Base-by-base conservation (phyloP, 1,284 basidiomycete genomes). In the Phellinidium pouzarii region DNA sequence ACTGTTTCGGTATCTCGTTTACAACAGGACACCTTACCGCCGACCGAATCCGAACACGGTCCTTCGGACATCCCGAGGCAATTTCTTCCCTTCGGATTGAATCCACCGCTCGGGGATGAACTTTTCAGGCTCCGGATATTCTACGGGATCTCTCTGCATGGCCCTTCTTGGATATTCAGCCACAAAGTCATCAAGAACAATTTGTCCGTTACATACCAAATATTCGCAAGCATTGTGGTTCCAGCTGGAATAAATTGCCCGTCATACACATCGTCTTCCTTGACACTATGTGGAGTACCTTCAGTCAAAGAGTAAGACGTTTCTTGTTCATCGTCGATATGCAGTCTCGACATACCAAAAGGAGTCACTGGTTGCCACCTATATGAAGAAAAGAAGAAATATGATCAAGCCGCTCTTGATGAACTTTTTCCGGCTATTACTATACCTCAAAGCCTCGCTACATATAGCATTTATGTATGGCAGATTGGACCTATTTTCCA, bases 231-330 rank as follows among this genome's bases (percentile, higher is more conserved):
- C 11, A 59, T 29, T 17, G 44, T 48, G 3, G 59, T 55, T 19
- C 55, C 58, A 9, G 53, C 53, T 9, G 59, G 58, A 20, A 60
- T 59, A 23, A 52, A 47, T 40, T 57, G 55, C 11, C 57, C 59
- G 6, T 55, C 36, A 34, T 57, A 58, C 12, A 37, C 26, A 22
- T 59, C 57, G 41, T 60, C 59, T 27, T 65, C 60, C 41, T 59
- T 59, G 2, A 61, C 57, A 3, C 60, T 50, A 42, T 66, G 64
- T 0, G 66, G 61, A n/a, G 37, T 19, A 37, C 34, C 53, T 50
- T 9, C 2, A 38, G 20, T 11, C 17, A 19, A 14, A 31, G 29
- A 31, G 14, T 8, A 46, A 4, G 9, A 26, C 11, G 7, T 2
- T 25, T 20, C 12, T 31, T 31, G 2, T 34, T 3, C n/a, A 7